Percentiles rank a stretch among this genome's conserved stretches.
These are phyloP conservation scores for Zhuliangozyma blackwelliae DNA, from an alignment of 1,139 yeast species.

Conservation along the genomic window DNA sequence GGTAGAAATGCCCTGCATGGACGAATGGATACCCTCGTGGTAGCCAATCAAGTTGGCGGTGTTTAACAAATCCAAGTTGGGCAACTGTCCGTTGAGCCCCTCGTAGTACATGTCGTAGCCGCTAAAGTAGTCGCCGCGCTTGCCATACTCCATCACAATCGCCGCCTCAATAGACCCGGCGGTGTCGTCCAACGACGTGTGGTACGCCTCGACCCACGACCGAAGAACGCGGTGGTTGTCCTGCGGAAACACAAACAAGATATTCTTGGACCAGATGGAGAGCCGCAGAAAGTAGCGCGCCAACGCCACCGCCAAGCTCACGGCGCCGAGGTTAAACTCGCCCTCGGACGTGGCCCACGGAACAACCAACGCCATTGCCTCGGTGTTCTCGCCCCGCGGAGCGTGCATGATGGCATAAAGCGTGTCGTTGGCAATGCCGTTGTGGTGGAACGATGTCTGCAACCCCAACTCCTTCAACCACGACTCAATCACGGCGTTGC, in stretches of 20 bases:
- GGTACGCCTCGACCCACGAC: conserved; percentile 94
- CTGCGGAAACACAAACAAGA: conserved; percentile 78
- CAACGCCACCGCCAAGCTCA: conserved; percentile 66
- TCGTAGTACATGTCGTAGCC: conserved; percentile 74
- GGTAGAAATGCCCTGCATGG: conserved; percentile 60
- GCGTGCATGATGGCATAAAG: conserved; percentile 86
- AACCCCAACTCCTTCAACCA: conserved; percentile 77
- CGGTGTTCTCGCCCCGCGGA: conserved; percentile 94
- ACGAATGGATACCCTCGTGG: conserved; percentile 69
- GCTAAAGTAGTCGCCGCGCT: conserved; percentile 61
- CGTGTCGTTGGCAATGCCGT: conserved; percentile 35
- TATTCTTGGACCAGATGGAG: conserved; percentile 95
- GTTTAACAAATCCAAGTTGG: conserved; percentile 86
- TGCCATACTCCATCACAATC: conserved; percentile 74
- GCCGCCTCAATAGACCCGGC: conserved; percentile 98
- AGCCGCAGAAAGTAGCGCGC: conserved; percentile 77
- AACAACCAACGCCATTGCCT: conserved; percentile 85
- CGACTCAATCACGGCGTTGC: conserved; percentile 43
- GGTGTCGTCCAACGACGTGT: conserved; percentile 75
- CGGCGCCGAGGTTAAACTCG: conserved; percentile 73
- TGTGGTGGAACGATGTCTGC: conserved; percentile 50
- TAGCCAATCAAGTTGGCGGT: conserved; percentile 67
- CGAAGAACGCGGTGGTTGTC: conserved; percentile 68
- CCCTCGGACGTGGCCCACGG: conserved; percentile 72
- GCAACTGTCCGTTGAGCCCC: conserved; percentile 93